Base-by-base conservation (phyloP, 106 monocot species). In the Allium cepa region DNA sequence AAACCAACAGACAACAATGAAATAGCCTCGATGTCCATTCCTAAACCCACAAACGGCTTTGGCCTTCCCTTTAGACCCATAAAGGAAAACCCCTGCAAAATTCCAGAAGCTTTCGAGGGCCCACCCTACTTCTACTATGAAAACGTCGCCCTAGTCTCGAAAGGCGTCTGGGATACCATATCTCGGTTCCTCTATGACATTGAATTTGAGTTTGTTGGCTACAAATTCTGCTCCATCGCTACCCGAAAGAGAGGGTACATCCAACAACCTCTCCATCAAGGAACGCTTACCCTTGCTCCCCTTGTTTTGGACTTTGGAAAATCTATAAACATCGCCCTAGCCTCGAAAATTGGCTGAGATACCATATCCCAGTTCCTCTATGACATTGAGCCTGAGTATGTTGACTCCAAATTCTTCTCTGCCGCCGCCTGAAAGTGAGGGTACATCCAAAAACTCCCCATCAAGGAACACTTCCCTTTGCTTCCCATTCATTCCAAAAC, bases 81-180 rank as follows among this genome's bases (percentile, higher is more conserved):
- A 4, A 13, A 11, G 15, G 46, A 53, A 53, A 68, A 14, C 0
- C 56, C 66, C 10, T 76, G 95, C 59, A 81, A 63, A 9, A 79
- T 96, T 47, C 83, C 91, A 26, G 83, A 81, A 9, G 62, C 80
- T 53, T 85, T 83, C 7, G 61, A 70, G 8, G 95, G 95, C 14
- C 91, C 91, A 17, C 95, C 95, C 10, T 96, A 77, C 68, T 96
- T 96, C 48, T 96, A 88, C 18, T 91, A 86, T 55, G 95, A 96
- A 64, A 96, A n/a, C n/a, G n/a, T n/a, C n/a, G n/a, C n/a, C n/a
- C n/a, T n/a, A n/a, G n/a, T n/a, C n/a, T n/a, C n/a, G n/a, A n/a
- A n/a, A n/a, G n/a, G n/a, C n/a, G n/a, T n/a, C n/a, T n/a, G n/a
- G n/a, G n/a, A n/a, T n/a, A n/a, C n/a, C n/a, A n/a, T n/a, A n/a